A percentile compares a stretch with the other conserved stretches of the same genome.
Conservation (phyloP, 805 yeast genomes). For the Candida incommunis region DNA sequence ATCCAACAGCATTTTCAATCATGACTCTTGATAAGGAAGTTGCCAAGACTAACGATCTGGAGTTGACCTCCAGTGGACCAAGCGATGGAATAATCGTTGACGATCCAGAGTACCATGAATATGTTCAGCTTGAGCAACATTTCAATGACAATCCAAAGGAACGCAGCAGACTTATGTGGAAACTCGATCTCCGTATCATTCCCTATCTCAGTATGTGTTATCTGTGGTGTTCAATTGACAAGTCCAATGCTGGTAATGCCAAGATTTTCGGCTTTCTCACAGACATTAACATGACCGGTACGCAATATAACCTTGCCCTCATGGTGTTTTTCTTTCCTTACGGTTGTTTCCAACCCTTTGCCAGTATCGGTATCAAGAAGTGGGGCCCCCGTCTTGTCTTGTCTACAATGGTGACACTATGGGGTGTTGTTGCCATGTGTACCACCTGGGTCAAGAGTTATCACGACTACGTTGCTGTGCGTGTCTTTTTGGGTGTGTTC, state of each 20-base stretch:
- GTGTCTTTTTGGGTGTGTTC: constrained; percentile 20
- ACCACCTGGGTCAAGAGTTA: constrained; percentile 13
- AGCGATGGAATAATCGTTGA: too few species aligned
- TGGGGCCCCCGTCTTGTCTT: constrained; percentile 45
- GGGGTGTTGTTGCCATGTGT: constrained; percentile 16
- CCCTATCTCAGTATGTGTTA: too few species aligned
- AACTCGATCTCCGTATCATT: too few species aligned
- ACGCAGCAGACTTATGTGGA: too few species aligned
- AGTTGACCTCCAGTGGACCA: too few species aligned
- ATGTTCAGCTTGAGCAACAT: too few species aligned
- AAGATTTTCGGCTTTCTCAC: constrained; percentile 51
- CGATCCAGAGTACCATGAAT: too few species aligned
- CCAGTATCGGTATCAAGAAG: constrained; percentile 37
- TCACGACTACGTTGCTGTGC: constrained; percentile 15
- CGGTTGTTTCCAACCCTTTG: constrained; percentile 45
- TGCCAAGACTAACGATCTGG: too few species aligned
- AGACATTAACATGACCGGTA: constrained; percentile 39
- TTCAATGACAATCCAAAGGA: too few species aligned
- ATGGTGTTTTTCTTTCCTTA: constrained; percentile 50
- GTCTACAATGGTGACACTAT: constrained; percentile 6
- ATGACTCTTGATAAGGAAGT: too few species aligned
- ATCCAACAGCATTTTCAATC: too few species aligned
- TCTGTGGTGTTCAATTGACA: too few species aligned
- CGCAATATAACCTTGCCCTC: constrained; percentile 40
- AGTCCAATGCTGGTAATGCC: constrained; percentile 47